Base-by-base conservation (phyloP, 192 early-diverging fungal species). In the Coemansia sp. region DNA sequence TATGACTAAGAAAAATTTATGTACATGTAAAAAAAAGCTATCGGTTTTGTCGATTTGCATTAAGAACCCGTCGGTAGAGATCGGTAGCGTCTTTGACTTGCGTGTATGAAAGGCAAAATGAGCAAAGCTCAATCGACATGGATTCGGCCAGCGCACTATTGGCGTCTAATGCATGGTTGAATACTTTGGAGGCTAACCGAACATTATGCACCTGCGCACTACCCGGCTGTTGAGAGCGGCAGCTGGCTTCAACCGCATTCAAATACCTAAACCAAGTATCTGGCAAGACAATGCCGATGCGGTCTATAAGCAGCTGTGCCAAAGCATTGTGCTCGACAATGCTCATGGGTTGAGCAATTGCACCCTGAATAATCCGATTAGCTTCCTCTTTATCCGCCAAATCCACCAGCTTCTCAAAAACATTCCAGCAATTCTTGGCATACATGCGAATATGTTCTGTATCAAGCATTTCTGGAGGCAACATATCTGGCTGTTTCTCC, bases 61-160 rank as follows among this genome's bases (percentile, higher is more conserved):
- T 12, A 18, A 59, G 28, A 26, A 70, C 38, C n/a, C 63, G 59
- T 33, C 55, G 53, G 41, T 70, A 76, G 20, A 76, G 59, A 19
- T 70, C 73, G 14, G 68, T 53, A 6, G 73, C 73, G 14, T 61
- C 59, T 35, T 76, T 70, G 54, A 76, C 56, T 51, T 53, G 52
- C n/a, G 63, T 46, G 43, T 69, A 76, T 3, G 73, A 66, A 35
- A 76, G 48, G 40, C 73, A 76, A 42, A 76, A 70, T 3, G 67
- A 70, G 47, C 57, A 59, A 20, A 76, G 59, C 56, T 69, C 67
- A 31, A 76, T 70, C 16, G 50, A 58, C 53, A 76, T 61, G 13
- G 45, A 20, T 41, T 64, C 59, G 0, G 55, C 67, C n/a, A 70
- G 40, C 3, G 58, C 38, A 30, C 21, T 26, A 36, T 76, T 55